phyloP scores from a whole-genome alignment of 2,329 filamentous ascomycete species.

The Cytospora piceicola region DNA sequence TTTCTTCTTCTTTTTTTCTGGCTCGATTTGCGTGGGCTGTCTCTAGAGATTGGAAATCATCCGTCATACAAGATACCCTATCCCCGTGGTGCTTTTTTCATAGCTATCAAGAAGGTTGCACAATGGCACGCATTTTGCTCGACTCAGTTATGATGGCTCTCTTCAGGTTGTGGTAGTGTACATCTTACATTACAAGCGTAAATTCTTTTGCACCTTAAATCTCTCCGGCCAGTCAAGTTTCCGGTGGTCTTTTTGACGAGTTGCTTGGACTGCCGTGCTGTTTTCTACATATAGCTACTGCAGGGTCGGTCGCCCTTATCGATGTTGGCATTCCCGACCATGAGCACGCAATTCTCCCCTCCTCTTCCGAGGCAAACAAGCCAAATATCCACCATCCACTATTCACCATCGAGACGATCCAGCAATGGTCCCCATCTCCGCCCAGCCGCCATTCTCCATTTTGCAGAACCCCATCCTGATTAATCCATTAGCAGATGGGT shows the following conservation, averaged over 20 bases:
- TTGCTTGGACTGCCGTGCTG: conserved; percentile 14
- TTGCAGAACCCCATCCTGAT: too few relatives aligned
- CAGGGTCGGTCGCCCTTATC: conserved; percentile 26
- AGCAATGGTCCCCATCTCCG: too few relatives aligned
- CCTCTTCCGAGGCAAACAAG: not conserved
- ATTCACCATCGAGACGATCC: too few relatives aligned
- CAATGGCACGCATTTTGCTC: conserved; percentile 7
- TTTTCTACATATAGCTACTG: not conserved
- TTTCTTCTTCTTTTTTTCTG: not conserved
- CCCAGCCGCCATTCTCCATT: too few relatives aligned
- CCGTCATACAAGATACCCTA: conserved; percentile 29
- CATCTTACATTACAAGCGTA: not conserved
- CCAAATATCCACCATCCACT: too few relatives aligned
- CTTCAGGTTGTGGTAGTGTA: not conserved
- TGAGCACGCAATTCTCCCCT: conserved; percentile 27
- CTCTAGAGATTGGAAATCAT: conserved; percentile 15
- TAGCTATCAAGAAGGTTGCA: conserved; percentile 19
- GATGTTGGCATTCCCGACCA: conserved; percentile 26
- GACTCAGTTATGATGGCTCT: not conserved
- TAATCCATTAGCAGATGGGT: conserved; percentile 12
- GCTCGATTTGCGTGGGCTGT: not conserved
- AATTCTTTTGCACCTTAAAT: not conserved
- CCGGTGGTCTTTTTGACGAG: not conserved
- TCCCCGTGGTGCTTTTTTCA: conserved; percentile 19
- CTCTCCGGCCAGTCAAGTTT: too few relatives aligned